Conservation (phyloP, 345 rosid species). For the Dovyalis caffra region DNA sequence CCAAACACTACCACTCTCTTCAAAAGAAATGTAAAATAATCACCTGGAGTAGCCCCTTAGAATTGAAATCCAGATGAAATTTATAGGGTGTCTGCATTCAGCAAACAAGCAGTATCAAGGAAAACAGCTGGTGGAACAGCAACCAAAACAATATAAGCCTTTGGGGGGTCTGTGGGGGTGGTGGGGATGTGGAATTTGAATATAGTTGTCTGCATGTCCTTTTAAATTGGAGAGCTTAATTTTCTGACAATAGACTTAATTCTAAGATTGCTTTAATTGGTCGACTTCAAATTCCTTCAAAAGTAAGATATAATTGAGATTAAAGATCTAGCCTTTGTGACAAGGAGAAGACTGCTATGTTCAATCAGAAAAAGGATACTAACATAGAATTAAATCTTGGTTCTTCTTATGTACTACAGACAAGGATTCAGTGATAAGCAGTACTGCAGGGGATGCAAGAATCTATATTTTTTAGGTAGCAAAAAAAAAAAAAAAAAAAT, state of each 20-base stretch:
- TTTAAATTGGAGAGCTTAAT: not conserved
- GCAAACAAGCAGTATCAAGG: not conserved
- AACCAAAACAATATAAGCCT: not conserved
- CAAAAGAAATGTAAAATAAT: not conserved
- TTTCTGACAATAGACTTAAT: not conserved
- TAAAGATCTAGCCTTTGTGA: not conserved
- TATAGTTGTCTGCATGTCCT: not conserved
- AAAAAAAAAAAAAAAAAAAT: not conserved
- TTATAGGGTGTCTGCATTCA: constrained; percentile 9
- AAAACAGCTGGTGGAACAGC: constrained; percentile 1
- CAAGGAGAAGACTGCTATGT: not conserved
- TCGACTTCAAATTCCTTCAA: not conserved
- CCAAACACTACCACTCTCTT: not conserved
- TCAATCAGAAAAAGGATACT: not conserved
- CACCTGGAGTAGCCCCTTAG: constrained; percentile 1
- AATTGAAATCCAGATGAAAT: not conserved
- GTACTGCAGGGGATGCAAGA: not conserved
- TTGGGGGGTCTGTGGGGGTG: too few relatives aligned
- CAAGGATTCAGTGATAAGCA: not conserved
- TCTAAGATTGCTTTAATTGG: not conserved
- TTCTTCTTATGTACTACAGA: not conserved
- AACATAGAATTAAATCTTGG: not conserved
- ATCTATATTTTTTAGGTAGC: not conserved
- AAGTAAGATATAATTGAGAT: not conserved
- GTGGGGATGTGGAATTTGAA: too few relatives aligned